phyloP scores from a whole-genome alignment of 1,284 basidiomycete species.

The Jaminaea rosea region DNA sequence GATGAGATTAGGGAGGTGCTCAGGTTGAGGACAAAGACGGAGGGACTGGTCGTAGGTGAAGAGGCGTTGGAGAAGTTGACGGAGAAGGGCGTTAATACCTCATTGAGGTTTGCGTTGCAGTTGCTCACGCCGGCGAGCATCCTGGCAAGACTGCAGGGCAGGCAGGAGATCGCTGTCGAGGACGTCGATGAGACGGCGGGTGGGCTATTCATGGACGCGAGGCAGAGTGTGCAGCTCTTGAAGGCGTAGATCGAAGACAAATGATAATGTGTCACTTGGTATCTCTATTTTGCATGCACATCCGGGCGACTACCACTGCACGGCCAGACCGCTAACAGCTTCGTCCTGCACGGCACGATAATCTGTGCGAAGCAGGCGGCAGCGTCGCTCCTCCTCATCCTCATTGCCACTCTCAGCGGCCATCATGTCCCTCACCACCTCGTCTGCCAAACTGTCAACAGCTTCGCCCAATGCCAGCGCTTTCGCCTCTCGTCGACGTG shows the following conservation, averaged over 20 bases:
- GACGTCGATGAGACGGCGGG: conserved; percentile 76
- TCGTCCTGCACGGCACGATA: conserved; percentile 83
- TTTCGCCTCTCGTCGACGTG: neutral
- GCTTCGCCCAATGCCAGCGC: neutral
- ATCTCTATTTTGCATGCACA: neutral
- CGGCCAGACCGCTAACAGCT: conserved; percentile 63
- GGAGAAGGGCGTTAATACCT: conserved; percentile 71
- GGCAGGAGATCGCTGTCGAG: conserved; percentile 69
- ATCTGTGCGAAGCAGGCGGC: conserved; percentile 63
- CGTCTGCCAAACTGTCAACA: neutral
- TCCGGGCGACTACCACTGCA: conserved; percentile 62
- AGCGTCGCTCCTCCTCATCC: conserved; percentile 42
- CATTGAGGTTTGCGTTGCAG: conserved; percentile 85
- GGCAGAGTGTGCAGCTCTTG: conserved; percentile 3
- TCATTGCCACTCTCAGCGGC: too few relatives aligned
- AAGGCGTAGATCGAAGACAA: too few relatives aligned
- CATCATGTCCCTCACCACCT: conserved; percentile 2
- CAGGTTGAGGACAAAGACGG: conserved; percentile 72
- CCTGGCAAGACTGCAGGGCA: conserved; percentile 65
- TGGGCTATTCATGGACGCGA: conserved; percentile 76
- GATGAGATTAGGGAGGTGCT: conserved; percentile 82
- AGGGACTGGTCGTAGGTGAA: conserved; percentile 67
- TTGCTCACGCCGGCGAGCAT: conserved; percentile 87
- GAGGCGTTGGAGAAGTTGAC: conserved; percentile 75
- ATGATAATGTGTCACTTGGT: too few relatives aligned